Conservation (phyloP, 768 basidiomycete genomes). For the Cystobasidium tubakii region DNA sequence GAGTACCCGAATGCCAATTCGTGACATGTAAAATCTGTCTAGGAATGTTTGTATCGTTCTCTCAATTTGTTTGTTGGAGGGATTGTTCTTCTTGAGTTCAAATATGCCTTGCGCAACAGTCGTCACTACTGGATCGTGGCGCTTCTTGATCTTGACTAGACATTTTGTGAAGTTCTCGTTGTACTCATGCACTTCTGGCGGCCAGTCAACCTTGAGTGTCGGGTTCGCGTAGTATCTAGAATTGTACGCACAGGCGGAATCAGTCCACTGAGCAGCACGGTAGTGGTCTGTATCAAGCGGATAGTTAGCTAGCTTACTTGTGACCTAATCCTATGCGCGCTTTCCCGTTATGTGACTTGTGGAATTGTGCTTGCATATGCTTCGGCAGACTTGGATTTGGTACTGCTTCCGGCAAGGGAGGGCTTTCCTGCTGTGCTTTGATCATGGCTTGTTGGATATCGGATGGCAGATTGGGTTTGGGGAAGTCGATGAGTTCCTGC, state of each 20-base stretch:
- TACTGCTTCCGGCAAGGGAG: slow-evolving; percentile 62
- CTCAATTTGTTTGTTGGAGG: slow-evolving; percentile 57
- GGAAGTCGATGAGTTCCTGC: slow-evolving; percentile 84
- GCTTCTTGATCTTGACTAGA: slow-evolving; percentile 79
- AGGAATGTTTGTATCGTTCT: slow-evolving; percentile 90
- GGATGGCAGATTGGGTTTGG: slow-evolving; percentile 64
- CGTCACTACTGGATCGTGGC: slow-evolving; percentile 96
- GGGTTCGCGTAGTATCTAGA: slow-evolving; percentile 76
- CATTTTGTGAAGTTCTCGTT: slow-evolving; percentile 82
- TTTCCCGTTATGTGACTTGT: slow-evolving; percentile 48
- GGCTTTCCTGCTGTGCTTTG: slow-evolving; percentile 54
- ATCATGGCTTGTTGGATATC: slow-evolving; percentile 63
- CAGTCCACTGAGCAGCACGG: neutral
- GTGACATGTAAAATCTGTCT: slow-evolving; percentile 92
- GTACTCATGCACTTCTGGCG: slow-evolving; percentile 88
- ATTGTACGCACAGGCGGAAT: neutral
- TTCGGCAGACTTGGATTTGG: slow-evolving; percentile 69
- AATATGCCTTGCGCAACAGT: slow-evolving; percentile 90
- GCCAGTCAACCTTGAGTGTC: slow-evolving; percentile 65
- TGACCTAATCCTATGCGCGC: slow-evolving; percentile 65
- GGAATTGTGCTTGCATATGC: slow-evolving; percentile 32
- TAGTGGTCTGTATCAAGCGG: neutral
- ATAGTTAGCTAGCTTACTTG: slow-evolving; percentile 54
- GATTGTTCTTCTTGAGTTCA: slow-evolving; percentile 77
- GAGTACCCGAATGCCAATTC: slow-evolving; percentile 91